Conservation (phyloP, 176 grass and related monocot genomes). For the Paspalum vaginatum region DNA sequence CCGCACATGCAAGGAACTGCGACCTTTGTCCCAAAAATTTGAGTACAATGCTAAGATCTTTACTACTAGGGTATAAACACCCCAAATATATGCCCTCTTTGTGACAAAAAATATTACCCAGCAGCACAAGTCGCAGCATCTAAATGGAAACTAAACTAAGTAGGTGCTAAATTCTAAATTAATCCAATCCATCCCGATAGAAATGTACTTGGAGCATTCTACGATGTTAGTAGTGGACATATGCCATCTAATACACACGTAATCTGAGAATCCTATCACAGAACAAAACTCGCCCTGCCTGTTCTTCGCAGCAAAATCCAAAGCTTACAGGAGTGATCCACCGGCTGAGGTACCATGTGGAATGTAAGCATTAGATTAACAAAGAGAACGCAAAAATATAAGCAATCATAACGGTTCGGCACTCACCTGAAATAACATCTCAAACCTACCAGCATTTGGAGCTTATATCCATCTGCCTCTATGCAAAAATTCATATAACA, state of each 20-base stretch:
- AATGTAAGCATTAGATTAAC: conserved; percentile 55
- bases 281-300: conserved; percentile 35
- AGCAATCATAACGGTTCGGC: conserved; percentile 42
- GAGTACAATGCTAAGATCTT: not conserved
- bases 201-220: not conserved
- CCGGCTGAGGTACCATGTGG: conserved; percentile 60
- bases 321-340: conserved; percentile 57
- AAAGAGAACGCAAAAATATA: conserved; percentile 25
- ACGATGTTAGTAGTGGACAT: not conserved
- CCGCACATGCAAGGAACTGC: not conserved
- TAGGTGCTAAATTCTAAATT: not conserved
- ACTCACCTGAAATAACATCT: conserved; percentile 91
- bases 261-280: conserved; percentile 24
- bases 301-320: conserved; percentile 53
- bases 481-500: conserved; percentile 82
- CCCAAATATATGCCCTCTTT: not conserved
- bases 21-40: not conserved
- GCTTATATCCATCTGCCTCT: conserved; percentile 82
- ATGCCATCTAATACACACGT: not conserved
- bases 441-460: conserved; percentile 84
- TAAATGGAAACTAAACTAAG: not conserved
- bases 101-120: not conserved
- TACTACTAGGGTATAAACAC: not conserved
- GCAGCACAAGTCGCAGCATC: not conserved
- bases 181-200: not conserved